Conservation (phyloP, 495 filamentous ascomycete species). For the Oidiodendron maius region DNA sequence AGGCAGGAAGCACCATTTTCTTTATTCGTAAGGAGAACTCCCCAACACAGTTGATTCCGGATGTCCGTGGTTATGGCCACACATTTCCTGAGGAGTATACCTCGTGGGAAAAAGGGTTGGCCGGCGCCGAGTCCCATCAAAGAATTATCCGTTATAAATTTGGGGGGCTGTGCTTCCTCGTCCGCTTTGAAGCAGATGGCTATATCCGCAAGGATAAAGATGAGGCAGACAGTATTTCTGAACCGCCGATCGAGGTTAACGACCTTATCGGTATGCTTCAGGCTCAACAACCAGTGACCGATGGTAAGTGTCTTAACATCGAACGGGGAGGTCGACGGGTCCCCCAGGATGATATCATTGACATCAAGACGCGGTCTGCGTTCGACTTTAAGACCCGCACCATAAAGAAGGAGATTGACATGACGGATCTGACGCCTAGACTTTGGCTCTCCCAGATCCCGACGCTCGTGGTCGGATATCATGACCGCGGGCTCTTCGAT, state of each 20-base stretch:
- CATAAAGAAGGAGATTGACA: constrained; percentile 30
- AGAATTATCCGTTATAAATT: constrained; percentile 55
- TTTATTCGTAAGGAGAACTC: constrained; percentile 53
- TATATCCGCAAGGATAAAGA: constrained; percentile 27
- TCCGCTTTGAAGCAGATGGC: constrained; percentile 61
- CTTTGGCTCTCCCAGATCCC: constrained; percentile 59
- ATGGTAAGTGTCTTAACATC: constrained; percentile 7
- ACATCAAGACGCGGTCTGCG: constrained; percentile 27
- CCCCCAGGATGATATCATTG: constrained; percentile 29
- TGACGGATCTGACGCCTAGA: constrained; percentile 43
- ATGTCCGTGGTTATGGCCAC: constrained; percentile 55
- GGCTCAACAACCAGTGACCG: not conserved
- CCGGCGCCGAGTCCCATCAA: constrained; percentile 54
- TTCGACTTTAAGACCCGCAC: constrained; percentile 66
- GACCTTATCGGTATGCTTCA: not conserved
- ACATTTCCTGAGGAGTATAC: constrained; percentile 62
- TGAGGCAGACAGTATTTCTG: not conserved
- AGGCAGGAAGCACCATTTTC: constrained; percentile 55
- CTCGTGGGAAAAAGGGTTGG: constrained; percentile 43
- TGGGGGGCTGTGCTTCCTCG: constrained; percentile 42
- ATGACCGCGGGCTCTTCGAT: constrained; percentile 45
- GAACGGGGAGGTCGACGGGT: constrained; percentile 20
- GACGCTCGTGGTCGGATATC: constrained; percentile 56
- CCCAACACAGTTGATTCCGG: constrained; percentile 42
- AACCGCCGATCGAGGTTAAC: not conserved